Evolutionary conservation across 345 rosid species (phyloP).

Genomic region (Brassica nigra): DNA sequence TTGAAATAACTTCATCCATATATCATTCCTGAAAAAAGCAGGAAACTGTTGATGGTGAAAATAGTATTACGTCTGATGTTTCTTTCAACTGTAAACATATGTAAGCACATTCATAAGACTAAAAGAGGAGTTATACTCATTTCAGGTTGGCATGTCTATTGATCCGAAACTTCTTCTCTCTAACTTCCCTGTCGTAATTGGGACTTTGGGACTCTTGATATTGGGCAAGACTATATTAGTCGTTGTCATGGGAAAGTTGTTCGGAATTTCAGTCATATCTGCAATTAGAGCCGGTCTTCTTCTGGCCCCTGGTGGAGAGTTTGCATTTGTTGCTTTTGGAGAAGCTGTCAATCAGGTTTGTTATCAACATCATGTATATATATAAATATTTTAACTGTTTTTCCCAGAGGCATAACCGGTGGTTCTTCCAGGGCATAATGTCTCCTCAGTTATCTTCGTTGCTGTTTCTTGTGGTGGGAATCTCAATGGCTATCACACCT

Average conservation of each 20-base stretch:
- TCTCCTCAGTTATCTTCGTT: slow-evolving; percentile 88
- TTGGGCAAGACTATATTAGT: slow-evolving; percentile 84
- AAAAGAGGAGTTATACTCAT: slow-evolving; percentile 27
- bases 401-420: slow-evolving; percentile 19
- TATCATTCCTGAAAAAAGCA: slow-evolving; percentile 10
- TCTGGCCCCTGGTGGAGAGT: slow-evolving; percentile 99
- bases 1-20: background rate
- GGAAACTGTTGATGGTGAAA: background rate
- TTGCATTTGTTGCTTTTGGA: slow-evolving; percentile 98
- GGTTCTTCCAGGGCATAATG: slow-evolving; percentile 82
- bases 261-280: slow-evolving; percentile 86
- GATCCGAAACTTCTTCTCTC: slow-evolving; percentile 95
- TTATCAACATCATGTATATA: background rate
- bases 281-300: slow-evolving; percentile 91
- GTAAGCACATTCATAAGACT: background rate
- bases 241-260: slow-evolving; percentile 66
- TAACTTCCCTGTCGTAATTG: slow-evolving; percentile 80
- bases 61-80: slow-evolving; percentile 1
- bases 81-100: slow-evolving; percentile 6
- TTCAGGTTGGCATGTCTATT: slow-evolving; percentile 99
- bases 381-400: background rate
- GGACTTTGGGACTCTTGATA: slow-evolving; percentile 78
- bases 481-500: slow-evolving; percentile 97
- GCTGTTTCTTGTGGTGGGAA: slow-evolving; percentile 93
- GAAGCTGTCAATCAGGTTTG: slow-evolving; percentile 97